Evolutionary conservation across 805 yeast genomes (phyloP), one percentile per base, ranked within the genome.

Genomic region (Lipomyces yamadae): DNA sequence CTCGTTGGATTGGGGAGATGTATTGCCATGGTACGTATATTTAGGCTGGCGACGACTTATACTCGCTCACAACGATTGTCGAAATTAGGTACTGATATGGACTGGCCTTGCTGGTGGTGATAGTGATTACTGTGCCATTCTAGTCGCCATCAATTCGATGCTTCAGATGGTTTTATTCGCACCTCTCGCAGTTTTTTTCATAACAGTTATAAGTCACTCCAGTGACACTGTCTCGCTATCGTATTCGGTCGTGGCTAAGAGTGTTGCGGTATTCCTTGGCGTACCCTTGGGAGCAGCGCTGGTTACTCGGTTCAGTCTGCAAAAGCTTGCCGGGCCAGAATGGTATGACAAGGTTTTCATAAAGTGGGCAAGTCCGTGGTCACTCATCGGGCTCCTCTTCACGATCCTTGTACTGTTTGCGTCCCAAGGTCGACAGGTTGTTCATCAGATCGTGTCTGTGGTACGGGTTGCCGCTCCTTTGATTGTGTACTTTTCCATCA

Each of bases 1-100:
- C 81, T 85, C 82, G 83, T 85, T 54, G 89, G 89, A 0, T 62
- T 84, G 48, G 88, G 87, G 4, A 75, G 88, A 66, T 85, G 89
- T 72, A 85, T 85, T 69, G 89, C 88, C 18, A 85, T 85, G 88
- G 67, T 62, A 42, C 4, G 59, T 53, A 3, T n/a, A 11, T 42
- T 15, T 42, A 18, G 6, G 13, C 13, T 33, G 3, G 42, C 13
- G n/a, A 32, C 30, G 24, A 24, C 24, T 18, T n/a, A 6, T 5
- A 37, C 8, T 53, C 33, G 24, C 24, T 33, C 3, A 32, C 13
- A 18, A 13, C 11, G 10, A 32, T 33, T 32, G 56, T 11, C 29
- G n/a, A 24, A 18, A 34, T 7, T 10, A 63, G 67, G 88, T 66
- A 6, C 53, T 65, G 39, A 64, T 65, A 13, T 65, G 68, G 68